Conservation (phyloP, 495 filamentous ascomycete species). For the Filosporella fistucella region DNA sequence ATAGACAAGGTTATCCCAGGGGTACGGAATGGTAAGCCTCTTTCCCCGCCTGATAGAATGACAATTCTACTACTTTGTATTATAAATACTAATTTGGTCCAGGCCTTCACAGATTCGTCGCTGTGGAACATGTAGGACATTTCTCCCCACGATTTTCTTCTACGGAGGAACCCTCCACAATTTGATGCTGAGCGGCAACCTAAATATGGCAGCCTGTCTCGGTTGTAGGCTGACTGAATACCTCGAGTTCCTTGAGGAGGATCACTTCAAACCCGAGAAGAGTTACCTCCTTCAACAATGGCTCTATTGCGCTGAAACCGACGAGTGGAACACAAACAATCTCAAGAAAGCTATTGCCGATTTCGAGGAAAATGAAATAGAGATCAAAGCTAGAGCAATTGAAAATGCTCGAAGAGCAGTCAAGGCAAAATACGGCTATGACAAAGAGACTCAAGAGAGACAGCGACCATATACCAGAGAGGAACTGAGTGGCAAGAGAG, state of each 20-base stretch:
- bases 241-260: neutral
- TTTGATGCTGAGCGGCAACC: neutral
- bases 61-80: too few species aligned
- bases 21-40: conserved; percentile 13
- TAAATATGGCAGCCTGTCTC: neutral
- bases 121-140: neutral
- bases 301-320: neutral
- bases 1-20: neutral
- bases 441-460: too few species aligned
- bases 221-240: neutral
- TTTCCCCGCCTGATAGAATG: neutral
- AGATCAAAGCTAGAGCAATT: too few species aligned
- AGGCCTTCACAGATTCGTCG: neutral
- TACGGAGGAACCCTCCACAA: neutral
- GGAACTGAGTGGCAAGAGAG: too few species aligned
- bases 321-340: neutral
- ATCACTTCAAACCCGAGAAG: neutral
- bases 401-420: too few species aligned
- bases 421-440: too few species aligned
- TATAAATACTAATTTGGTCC: neutral
- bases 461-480: too few species aligned
- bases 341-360: neutral
- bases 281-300: neutral
- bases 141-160: conserved; percentile 7
- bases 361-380: too few species aligned